Evolutionary conservation across 1,284 basidiomycete genomes (phyloP).

Genomic region (Cryptococcus maquisensis): DNA sequence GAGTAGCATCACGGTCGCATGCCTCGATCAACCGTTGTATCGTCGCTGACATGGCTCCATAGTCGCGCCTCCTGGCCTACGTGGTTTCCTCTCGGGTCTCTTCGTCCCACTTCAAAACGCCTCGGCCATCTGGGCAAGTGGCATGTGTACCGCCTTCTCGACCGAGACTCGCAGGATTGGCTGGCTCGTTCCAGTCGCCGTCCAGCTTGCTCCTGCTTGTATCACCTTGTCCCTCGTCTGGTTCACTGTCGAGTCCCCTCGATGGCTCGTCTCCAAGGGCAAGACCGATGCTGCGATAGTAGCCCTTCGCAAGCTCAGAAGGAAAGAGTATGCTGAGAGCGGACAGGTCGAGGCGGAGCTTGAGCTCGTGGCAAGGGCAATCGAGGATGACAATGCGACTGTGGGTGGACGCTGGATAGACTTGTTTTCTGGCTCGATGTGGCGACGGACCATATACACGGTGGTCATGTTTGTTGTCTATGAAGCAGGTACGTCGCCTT

Average conservation of each 20-base stretch:
- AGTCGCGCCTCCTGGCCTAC: conserved; percentile 14
- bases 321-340: not conserved
- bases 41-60: not conserved
- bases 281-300: conserved; percentile 3
- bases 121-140: conserved; percentile 10
- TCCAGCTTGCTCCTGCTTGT: conserved; percentile 16
- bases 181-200: conserved; percentile 14
- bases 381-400: not conserved
- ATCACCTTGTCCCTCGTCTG: conserved; percentile 8
- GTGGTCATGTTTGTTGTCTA: conserved; percentile 15
- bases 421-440: conserved; percentile 3
- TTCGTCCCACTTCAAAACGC: conserved; percentile 9
- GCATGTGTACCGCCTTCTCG: conserved; percentile 12
- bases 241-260: conserved; percentile 16
- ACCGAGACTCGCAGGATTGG: conserved; percentile 9
- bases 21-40: not conserved
- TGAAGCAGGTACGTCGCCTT: conserved; percentile 1
- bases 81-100: conserved; percentile 19
- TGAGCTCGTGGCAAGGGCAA: not conserved
- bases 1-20: not conserved
- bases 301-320: conserved; percentile 1
- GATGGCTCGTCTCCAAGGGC: conserved; percentile 16
- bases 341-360: conserved; percentile 2
- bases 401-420: conserved; percentile 8
- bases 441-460: conserved; percentile 9